These are phyloP conservation scores for Brassica cretica DNA, from an alignment of 345 rosid genomes.

Conservation along the genomic window DNA sequence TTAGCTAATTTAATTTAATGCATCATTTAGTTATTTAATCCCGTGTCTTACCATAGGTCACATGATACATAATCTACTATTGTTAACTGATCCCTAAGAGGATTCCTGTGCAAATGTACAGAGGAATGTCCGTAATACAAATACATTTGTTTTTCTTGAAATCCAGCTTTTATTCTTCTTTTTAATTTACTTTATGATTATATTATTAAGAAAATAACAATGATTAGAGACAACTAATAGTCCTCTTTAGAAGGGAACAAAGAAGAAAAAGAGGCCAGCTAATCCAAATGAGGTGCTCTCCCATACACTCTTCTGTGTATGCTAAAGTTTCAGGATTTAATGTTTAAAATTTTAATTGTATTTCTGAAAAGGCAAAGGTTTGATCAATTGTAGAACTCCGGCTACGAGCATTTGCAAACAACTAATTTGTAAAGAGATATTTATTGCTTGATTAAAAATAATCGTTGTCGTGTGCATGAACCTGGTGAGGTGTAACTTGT, in stretches of 20 bases:
- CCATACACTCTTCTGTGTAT: constrained; percentile 28
- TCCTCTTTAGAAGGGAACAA: constrained; percentile 25
- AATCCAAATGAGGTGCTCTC: constrained; percentile 34
- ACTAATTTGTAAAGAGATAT: not conserved
- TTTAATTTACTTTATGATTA: not conserved
- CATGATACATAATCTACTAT: constrained; percentile 16
- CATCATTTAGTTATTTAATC: constrained; percentile 28
- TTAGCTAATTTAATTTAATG: constrained; percentile 1
- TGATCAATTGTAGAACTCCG: not conserved
- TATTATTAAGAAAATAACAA: constrained; percentile 16
- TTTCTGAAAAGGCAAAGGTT: not conserved
- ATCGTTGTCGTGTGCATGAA: constrained; percentile 24
- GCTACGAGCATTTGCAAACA: not conserved
- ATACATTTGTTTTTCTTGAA: constrained; percentile 17
- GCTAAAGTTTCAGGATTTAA: not conserved
- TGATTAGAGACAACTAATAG: constrained; percentile 42
- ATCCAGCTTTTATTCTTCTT: constrained; percentile 27
- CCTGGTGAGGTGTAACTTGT: not conserved
- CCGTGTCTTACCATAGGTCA: constrained; percentile 32
- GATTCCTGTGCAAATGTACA: constrained; percentile 35
- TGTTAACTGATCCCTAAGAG: constrained; percentile 46
- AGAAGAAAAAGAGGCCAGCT: constrained; percentile 33
- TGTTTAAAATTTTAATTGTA: not conserved
- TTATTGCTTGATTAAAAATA: not conserved
- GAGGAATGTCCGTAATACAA: constrained; percentile 37